Evolutionary conservation across 208 protist genomes (phyloP).

Genomic region (Tritrichomonas musculus): DNA sequence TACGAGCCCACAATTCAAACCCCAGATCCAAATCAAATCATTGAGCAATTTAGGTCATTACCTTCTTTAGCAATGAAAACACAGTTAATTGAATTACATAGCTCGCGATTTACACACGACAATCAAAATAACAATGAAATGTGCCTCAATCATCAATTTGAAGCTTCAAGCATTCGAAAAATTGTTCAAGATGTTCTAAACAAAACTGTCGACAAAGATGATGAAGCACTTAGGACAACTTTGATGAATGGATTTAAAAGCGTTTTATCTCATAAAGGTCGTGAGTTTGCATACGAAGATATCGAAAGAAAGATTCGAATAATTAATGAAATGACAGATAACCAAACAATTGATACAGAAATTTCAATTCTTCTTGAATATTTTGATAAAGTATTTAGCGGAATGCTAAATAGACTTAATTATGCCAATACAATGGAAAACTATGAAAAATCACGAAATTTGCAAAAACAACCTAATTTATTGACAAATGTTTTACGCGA

Average conservation of each 20-base stretch:
- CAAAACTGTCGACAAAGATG: not conserved
- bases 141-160: not conserved
- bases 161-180: not conserved
- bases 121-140: slow-evolving; percentile 4
- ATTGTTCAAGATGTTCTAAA: not conserved
- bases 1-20: not conserved
- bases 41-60: not conserved
- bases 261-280: not conserved
- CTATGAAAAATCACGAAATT: too few species aligned
- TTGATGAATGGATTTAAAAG: not conserved
- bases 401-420: too few species aligned
- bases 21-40: not conserved
- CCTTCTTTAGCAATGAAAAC: not conserved
- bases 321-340: not conserved
- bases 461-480: too few species aligned
- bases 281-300: not conserved
- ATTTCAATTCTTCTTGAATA: too few species aligned
- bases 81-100: not conserved
- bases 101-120: not conserved
- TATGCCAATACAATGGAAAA: too few species aligned
- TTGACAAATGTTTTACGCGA: too few species aligned
- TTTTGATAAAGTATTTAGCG: too few species aligned
- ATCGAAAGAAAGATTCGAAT: not conserved
- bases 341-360: too few species aligned
- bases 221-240: not conserved